Percentiles rank a stretch among this genome's conserved stretches.
These are phyloP conservation scores for Hemisphaericaspora lyxosophila DNA, from an alignment of 1,139 yeast genomes.

Conservation along the genomic window DNA sequence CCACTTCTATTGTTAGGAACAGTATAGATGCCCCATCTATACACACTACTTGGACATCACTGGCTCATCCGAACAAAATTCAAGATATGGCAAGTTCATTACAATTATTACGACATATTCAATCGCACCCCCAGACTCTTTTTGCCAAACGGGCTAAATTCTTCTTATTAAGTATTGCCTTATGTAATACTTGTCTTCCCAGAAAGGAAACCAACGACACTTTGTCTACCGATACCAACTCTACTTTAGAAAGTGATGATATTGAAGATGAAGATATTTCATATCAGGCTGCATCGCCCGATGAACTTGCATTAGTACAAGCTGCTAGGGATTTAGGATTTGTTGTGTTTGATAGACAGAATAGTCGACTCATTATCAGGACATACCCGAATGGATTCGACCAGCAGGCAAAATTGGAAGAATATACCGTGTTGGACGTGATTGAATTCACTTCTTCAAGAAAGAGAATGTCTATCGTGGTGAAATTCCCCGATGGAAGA, in stretches of 20 bases:
- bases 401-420: constrained; percentile 58
- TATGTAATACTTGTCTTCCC: constrained; percentile 90
- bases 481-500: constrained; percentile 76
- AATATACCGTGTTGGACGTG: constrained; percentile 70
- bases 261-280: constrained; percentile 51
- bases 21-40: constrained; percentile 25
- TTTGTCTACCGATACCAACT: constrained; percentile 10
- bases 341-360: constrained; percentile 69
- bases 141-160: constrained; percentile 75
- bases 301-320: constrained; percentile 86
- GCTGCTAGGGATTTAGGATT: constrained; percentile 96
- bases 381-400: constrained; percentile 84
- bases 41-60: constrained; percentile 33
- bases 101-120: constrained; percentile 68
- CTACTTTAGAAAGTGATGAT: constrained; percentile 12
- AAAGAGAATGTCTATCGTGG: constrained; percentile 91
- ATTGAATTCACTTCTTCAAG: constrained; percentile 86
- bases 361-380: constrained; percentile 59
- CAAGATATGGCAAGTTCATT: constrained; percentile 37
- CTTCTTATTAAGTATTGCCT: constrained; percentile 76
- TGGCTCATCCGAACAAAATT: constrained; percentile 36
- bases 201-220: constrained; percentile 27
- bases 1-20: constrained; percentile 33
- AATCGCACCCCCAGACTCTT: constrained; percentile 64
- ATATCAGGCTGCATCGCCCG: constrained; percentile 95